Conservation (phyloP, 2,329 filamentous ascomycete species). For the Claviceps maximensis region DNA sequence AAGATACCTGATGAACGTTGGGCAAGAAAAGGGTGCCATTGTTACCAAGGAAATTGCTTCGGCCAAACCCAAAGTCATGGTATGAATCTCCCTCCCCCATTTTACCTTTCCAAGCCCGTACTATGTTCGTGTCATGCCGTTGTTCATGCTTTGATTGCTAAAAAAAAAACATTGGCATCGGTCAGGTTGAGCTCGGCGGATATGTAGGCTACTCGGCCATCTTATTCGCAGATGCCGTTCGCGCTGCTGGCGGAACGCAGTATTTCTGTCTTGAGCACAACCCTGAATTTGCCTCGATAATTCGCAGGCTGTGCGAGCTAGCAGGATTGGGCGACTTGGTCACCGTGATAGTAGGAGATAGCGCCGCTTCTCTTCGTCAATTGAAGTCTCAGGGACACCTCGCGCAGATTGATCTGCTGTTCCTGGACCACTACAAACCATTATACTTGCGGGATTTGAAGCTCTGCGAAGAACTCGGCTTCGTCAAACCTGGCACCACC, state of each 20-base stretch:
- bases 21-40: constrained; percentile 59
- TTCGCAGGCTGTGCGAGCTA: constrained; percentile 54
- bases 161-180: neutral
- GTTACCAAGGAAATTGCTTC: constrained; percentile 55
- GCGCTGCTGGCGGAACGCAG: constrained; percentile 45
- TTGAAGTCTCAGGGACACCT: constrained; percentile 42
- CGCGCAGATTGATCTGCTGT: constrained; percentile 54
- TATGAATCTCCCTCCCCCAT: neutral
- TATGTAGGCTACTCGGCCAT: constrained; percentile 76
- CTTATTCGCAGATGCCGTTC: constrained; percentile 55
- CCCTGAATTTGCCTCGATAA: constrained; percentile 60
- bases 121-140: neutral
- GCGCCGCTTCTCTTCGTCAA: constrained; percentile 49
- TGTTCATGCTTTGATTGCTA: neutral
- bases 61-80: constrained; percentile 53
- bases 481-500: constrained; percentile 50
- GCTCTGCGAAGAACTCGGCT: constrained; percentile 56
- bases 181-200: constrained; percentile 54
- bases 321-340: constrained; percentile 61
- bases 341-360: constrained; percentile 56
- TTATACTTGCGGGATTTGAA: constrained; percentile 64
- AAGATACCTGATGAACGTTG: constrained; percentile 64
- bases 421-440: constrained; percentile 72
- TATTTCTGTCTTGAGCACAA: constrained; percentile 65
- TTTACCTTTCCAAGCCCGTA: neutral